phyloP scores from a whole-genome alignment of 192 early-diverging fungal genomes.

The Backusella sp. region DNA sequence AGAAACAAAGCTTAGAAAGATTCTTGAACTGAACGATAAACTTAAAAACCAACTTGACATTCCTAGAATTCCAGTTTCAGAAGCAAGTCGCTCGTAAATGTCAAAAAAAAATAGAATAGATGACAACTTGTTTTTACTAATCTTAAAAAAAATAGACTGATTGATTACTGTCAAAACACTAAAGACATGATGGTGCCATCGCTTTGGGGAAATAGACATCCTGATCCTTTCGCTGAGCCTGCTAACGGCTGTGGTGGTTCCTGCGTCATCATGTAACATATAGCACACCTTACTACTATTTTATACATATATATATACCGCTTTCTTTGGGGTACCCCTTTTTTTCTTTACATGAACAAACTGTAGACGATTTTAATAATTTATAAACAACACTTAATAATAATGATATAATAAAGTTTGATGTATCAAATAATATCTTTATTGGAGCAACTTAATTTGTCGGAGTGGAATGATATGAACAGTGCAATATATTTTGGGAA shows the following conservation, averaged over 20 bases:
- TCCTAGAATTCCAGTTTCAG: slow-evolving; percentile 71
- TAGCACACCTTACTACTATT: background rate
- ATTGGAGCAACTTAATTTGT: no score
- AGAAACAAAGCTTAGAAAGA: slow-evolving; percentile 68
- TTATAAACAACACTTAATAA: no score
- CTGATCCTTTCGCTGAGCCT: slow-evolving; percentile 2
- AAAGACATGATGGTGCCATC: slow-evolving; percentile 7
- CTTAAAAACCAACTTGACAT: slow-evolving; percentile 78
- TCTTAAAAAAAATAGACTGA: no score
- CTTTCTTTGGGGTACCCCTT: background rate
- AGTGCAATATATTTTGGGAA: no score
- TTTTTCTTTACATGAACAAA: background rate
- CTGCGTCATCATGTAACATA: background rate
- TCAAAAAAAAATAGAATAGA: background rate
- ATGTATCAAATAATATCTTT: no score
- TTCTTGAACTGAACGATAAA: slow-evolving; percentile 72
- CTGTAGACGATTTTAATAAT: no score
- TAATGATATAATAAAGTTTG: no score
- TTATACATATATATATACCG: background rate
- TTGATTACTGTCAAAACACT: slow-evolving; percentile 13
- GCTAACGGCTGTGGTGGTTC: slow-evolving; percentile 7
- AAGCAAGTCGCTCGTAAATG: slow-evolving; percentile 55
- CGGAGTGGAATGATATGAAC: no score
- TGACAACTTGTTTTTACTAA: background rate
- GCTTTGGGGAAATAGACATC: background rate